A percentile compares a stretch with the other conserved stretches of the same genome.
phyloP scores from a whole-genome alignment of 208 protist genomes.

The Leishmania mexicana region DNA sequence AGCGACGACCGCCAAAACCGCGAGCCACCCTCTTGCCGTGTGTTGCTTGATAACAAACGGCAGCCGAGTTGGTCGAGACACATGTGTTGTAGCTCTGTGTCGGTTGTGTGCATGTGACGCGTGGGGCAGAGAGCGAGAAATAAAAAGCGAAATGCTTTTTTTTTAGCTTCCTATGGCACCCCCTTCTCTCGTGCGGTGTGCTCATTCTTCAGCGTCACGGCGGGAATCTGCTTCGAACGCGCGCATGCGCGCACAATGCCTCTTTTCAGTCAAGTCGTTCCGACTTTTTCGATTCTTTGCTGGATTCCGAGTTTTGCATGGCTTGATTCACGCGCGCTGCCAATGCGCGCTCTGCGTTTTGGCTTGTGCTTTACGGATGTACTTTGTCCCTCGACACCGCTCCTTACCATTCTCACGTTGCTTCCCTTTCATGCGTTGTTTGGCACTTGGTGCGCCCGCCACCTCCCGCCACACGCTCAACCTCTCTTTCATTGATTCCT shows the following conservation, averaged over 20 bases:
- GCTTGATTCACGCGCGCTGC: background rate
- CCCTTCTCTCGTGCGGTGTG: background rate
- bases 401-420: background rate
- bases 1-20: background rate
- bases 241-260: background rate
- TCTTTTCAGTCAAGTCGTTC: background rate
- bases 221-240: background rate
- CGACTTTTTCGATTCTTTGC: background rate
- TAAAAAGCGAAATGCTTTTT: background rate
- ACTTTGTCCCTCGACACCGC: background rate
- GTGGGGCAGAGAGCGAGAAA: background rate
- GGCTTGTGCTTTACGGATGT: background rate
- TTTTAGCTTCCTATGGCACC: background rate
- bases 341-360: background rate
- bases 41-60: no score
- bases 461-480: no score
- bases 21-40: no score
- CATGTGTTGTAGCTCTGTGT: background rate
- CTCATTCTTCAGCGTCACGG: background rate
- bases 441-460: no score
- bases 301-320: background rate
- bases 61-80: background rate
- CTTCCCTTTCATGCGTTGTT: background rate
- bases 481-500: background rate
- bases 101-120: background rate